Evolutionary conservation across 2,329 filamentous ascomycete species (phyloP).

Genomic region (Beauveria scarabaeidicola): DNA sequence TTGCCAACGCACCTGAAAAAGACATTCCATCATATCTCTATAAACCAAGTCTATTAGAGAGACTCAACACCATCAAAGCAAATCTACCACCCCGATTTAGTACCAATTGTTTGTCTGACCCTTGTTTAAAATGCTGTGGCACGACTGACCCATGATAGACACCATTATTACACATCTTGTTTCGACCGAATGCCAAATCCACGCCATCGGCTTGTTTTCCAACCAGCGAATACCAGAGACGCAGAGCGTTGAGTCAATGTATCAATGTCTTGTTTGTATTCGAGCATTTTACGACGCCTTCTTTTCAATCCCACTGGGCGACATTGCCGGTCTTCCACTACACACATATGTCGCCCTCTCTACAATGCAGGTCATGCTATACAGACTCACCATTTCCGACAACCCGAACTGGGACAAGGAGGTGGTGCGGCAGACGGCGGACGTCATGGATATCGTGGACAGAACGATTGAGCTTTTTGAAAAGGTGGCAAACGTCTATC

Average conservation of each 20-base stretch:
- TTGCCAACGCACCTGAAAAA: constrained; percentile 16
- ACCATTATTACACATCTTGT: constrained; percentile 23
- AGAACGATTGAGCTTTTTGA: constrained; percentile 25
- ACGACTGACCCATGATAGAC: constrained; percentile 16
- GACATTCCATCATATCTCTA: constrained; percentile 25
- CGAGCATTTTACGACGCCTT: constrained; percentile 30
- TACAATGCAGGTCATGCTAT: constrained; percentile 29
- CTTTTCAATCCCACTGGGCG: constrained; percentile 22
- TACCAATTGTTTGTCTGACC: constrained; percentile 20
- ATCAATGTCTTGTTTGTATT: constrained; percentile 26
- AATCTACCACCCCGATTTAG: constrained; percentile 16
- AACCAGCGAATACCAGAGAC: constrained; percentile 22
- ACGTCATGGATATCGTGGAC: constrained; percentile 28
- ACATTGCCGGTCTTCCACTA: constrained; percentile 26
- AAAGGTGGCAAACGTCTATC: constrained; percentile 20
- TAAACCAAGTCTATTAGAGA: constrained; percentile 22
- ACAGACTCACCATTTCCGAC: constrained; percentile 30
- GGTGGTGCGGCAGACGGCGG: constrained; percentile 25
- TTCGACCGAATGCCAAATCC: constrained; percentile 23
- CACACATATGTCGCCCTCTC: constrained; percentile 26
- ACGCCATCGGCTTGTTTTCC: constrained; percentile 26
- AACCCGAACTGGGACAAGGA: constrained; percentile 34
- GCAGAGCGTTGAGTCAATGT: constrained; percentile 27
- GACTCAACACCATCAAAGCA: constrained; percentile 19
- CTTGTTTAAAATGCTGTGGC: not conserved